Evolutionary conservation across 2,329 filamentous ascomycete species (phyloP).

Genomic region (Aspergillus luchuensis): DNA sequence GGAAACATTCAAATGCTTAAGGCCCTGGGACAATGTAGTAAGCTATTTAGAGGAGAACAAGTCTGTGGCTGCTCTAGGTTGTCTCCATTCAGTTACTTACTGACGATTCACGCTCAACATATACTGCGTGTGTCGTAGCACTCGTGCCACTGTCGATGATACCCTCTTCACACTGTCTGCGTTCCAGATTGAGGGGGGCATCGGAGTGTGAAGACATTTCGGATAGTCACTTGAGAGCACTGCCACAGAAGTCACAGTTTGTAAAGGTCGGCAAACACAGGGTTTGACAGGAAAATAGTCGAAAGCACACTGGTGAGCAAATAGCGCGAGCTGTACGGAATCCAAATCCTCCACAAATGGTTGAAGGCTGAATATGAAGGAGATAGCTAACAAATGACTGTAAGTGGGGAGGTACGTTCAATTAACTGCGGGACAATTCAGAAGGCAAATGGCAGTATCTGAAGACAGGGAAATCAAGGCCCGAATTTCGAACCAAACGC

Average conservation of each 20-base stretch:
- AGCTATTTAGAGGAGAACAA: neutral
- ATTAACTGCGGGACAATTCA: slow-evolving; percentile 9
- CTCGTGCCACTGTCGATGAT: slow-evolving; percentile 22
- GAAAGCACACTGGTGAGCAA: slow-evolving; percentile 12
- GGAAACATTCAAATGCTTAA: slow-evolving; percentile 29
- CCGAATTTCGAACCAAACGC: too few relatives aligned
- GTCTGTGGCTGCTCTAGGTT: neutral
- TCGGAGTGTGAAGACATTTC: slow-evolving; percentile 34
- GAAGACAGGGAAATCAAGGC: slow-evolving; percentile 22
- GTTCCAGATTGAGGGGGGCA: slow-evolving; percentile 27
- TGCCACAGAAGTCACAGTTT: neutral
- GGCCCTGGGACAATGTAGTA: slow-evolving; percentile 19
- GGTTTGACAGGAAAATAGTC: slow-evolving; percentile 15
- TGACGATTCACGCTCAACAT: slow-evolving; percentile 28
- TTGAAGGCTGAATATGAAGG: slow-evolving; percentile 20
- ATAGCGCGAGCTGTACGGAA: slow-evolving; percentile 21
- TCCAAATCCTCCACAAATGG: slow-evolving; percentile 30
- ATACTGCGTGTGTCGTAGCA: slow-evolving; percentile 19
- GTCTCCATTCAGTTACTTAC: slow-evolving; percentile 24
- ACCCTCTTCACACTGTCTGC: slow-evolving; percentile 27
- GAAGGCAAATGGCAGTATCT: slow-evolving; percentile 26
- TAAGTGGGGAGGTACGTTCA: slow-evolving; percentile 22
- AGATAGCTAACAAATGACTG: slow-evolving; percentile 27
- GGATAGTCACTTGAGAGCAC: neutral
- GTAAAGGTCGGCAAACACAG: neutral